These are phyloP conservation scores for Spinellus fusiger DNA, from an alignment of 192 early-diverging fungal species.

Conservation along the genomic window DNA sequence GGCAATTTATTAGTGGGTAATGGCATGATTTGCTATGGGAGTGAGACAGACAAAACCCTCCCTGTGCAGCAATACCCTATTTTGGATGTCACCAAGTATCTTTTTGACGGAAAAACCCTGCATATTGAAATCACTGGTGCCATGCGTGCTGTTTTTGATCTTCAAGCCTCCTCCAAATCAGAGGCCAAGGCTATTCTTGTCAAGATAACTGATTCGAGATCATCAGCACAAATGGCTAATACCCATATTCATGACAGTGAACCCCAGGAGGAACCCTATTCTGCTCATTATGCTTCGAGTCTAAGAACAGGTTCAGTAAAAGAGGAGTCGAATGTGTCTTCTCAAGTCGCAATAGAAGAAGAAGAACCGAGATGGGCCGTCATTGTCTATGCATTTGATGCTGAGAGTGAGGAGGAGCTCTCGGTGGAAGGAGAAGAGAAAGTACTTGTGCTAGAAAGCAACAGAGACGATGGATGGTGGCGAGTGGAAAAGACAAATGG, in stretches of 20 bases:
- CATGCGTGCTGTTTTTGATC: slow-evolving; percentile 51
- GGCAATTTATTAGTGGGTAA: slow-evolving; percentile 64
- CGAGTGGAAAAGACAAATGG: slow-evolving; percentile 53
- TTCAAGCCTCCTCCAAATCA: slow-evolving; percentile 53
- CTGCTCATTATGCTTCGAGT: background rate
- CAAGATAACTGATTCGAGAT: slow-evolving; percentile 55
- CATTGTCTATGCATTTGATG: slow-evolving; percentile 78
- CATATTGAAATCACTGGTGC: slow-evolving; percentile 55
- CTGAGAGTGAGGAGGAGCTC: slow-evolving; percentile 83
- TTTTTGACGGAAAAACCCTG: slow-evolving; percentile 58
- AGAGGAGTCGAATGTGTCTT: slow-evolving; percentile 5
- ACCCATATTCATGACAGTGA: too few relatives aligned
- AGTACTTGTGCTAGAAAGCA: slow-evolving; percentile 77
- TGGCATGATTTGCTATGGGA: slow-evolving; percentile 52
- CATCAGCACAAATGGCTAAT: slow-evolving; percentile 35
- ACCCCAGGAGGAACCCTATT: too few relatives aligned
- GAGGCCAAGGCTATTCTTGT: slow-evolving; percentile 63
- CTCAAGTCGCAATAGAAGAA: too few relatives aligned
- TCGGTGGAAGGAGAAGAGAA: slow-evolving; percentile 76
- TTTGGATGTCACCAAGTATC: slow-evolving; percentile 52
- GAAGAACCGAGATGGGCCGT: slow-evolving; percentile 33
- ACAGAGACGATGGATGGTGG: slow-evolving; percentile 88
- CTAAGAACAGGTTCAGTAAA: slow-evolving; percentile 23
- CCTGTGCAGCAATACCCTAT: slow-evolving; percentile 56
- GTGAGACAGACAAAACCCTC: slow-evolving; percentile 52